These are phyloP conservation scores for Periconia sp. DNA, from an alignment of 2,329 filamentous ascomycete species.

Conservation along the genomic window DNA sequence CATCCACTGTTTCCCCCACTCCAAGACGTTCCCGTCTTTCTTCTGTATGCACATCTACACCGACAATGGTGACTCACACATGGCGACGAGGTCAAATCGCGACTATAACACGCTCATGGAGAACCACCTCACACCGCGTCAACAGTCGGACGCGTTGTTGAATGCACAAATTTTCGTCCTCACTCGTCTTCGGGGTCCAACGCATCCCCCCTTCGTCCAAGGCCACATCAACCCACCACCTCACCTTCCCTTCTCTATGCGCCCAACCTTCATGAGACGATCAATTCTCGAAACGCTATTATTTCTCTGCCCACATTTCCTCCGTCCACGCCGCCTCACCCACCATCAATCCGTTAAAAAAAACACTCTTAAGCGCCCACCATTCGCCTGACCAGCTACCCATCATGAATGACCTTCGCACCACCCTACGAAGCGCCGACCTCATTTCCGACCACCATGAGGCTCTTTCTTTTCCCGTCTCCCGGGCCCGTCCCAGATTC, in stretches of 20 bases:
- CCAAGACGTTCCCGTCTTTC: no score
- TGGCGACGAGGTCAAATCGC: conserved; percentile 31
- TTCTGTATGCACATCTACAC: conserved; percentile 18
- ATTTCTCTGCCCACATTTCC: conserved; percentile 17
- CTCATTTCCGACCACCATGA: conserved; percentile 19
- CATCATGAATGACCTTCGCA: no score
- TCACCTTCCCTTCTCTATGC: background rate
- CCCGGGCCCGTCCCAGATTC: no score
- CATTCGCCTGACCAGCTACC: conserved; percentile 26
- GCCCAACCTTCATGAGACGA: background rate
- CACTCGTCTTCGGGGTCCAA: conserved; percentile 28
- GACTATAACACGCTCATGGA: conserved; percentile 41
- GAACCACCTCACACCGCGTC: background rate
- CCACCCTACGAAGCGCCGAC: conserved; percentile 34
- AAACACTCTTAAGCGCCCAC: conserved; percentile 1
- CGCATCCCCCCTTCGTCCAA: conserved; percentile 26
- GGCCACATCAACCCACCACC: no score
- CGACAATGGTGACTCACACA: conserved; percentile 37
- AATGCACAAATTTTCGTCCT: no score
- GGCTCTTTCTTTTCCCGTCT: conserved; percentile 1
- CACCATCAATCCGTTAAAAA: background rate
- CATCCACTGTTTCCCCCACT: conserved; percentile 30
- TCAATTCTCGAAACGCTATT: conserved; percentile 16
- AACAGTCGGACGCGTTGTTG: conserved; percentile 30
- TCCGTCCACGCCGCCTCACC: conserved; percentile 14